Percentiles rank a stretch among this genome's conserved stretches.
These are phyloP conservation scores for Herpotrichia juniperi DNA, from an alignment of 2,329 filamentous ascomycete genomes.

Conservation along the genomic window DNA sequence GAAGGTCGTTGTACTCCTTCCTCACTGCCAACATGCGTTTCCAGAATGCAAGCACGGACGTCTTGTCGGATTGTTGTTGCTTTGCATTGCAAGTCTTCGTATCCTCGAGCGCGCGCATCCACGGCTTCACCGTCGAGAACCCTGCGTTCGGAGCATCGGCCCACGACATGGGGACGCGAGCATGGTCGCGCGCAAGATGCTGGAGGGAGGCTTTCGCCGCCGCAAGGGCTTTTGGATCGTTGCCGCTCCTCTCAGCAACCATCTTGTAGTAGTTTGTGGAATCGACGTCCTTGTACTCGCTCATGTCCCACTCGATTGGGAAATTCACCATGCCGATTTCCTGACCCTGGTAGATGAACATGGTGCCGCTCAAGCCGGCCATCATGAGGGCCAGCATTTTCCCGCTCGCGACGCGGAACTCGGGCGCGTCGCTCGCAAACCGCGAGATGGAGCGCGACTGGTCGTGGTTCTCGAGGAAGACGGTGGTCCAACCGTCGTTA, in stretches of 20 bases:
- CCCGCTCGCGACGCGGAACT: conserved; percentile 52
- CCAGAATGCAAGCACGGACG: conserved; percentile 67
- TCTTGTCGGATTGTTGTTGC: conserved; percentile 52
- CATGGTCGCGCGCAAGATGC: conserved; percentile 68
- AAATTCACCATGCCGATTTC: conserved; percentile 60
- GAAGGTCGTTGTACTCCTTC: conserved; percentile 62
- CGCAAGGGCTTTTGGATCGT: conserved; percentile 46
- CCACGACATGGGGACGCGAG: conserved; percentile 74
- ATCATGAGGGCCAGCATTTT: conserved; percentile 57
- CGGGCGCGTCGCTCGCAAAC: conserved; percentile 55
- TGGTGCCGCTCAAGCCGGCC: conserved; percentile 54
- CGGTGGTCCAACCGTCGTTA: conserved; percentile 53
- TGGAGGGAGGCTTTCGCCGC: conserved; percentile 61
- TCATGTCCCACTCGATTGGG: conserved; percentile 49
- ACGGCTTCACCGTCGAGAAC: conserved; percentile 61
- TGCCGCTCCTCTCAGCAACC: conserved; percentile 28
- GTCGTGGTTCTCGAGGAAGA: conserved; percentile 62
- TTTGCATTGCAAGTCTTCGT: conserved; percentile 63
- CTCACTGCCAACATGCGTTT: conserved; percentile 60
- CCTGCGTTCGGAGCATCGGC: conserved; percentile 61
- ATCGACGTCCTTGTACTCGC: conserved; percentile 60
- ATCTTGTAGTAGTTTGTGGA: conserved; percentile 59
- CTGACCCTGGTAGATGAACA: conserved; percentile 59
- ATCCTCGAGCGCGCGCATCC: conserved; percentile 66
- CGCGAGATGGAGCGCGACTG: conserved; percentile 57